These are phyloP conservation scores for Diutina scorzettiae DNA, from an alignment of 1,139 yeast genomes.

Conservation along the genomic window DNA sequence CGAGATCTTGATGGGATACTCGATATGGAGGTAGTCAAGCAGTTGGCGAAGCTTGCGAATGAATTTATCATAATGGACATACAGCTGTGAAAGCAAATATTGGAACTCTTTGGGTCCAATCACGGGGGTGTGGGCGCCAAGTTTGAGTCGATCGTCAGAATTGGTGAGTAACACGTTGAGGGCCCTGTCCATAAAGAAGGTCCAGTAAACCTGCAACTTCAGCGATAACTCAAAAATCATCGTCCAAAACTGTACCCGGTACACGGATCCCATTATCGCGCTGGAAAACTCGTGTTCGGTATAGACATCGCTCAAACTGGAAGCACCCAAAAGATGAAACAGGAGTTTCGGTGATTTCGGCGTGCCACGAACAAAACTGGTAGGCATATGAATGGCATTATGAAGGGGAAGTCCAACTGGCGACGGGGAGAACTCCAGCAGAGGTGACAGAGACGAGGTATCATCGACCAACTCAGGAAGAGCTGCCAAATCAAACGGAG, in stretches of 20 bases:
- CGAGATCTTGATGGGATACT: slow-evolving; percentile 2
- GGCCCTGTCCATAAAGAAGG: slow-evolving; percentile 1
- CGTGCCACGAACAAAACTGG: too few relatives aligned
- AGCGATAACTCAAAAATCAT: background rate
- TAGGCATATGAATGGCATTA: too few relatives aligned
- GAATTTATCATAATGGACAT: background rate
- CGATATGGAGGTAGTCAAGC: slow-evolving; percentile 3
- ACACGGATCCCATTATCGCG: background rate
- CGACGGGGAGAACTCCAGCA: too few relatives aligned
- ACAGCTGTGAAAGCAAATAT: background rate
- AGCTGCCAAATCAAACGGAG: too few relatives aligned
- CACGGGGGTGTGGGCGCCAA: background rate
- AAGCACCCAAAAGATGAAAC: too few relatives aligned
- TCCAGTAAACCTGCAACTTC: slow-evolving; percentile 1
- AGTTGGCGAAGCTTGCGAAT: background rate
- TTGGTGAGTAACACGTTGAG: background rate
- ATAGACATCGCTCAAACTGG: too few relatives aligned
- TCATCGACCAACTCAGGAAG: too few relatives aligned
- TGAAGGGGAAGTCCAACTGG: too few relatives aligned
- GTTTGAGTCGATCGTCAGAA: background rate
- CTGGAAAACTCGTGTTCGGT: background rate
- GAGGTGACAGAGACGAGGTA: too few relatives aligned
- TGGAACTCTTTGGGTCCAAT: background rate
- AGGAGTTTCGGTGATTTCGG: too few relatives aligned
- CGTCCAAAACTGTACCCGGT: background rate